Evolutionary conservation across 2,329 filamentous ascomycete genomes (phyloP), one percentile per base, ranked within the genome.

Genomic region (Botryotinia calthae): DNA sequence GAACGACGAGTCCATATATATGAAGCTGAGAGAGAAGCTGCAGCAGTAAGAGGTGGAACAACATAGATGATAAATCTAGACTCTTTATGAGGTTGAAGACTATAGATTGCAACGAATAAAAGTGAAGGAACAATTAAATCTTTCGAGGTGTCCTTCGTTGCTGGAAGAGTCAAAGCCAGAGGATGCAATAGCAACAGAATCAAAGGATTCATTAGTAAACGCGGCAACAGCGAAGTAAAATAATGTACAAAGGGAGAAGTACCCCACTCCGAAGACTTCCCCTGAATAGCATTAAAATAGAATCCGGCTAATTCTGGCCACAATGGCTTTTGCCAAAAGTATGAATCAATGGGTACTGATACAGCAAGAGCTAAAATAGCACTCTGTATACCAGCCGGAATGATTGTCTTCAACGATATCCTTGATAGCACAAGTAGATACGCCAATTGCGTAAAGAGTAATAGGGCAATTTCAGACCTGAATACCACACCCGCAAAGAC

Each of bases 301-400:
- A 99, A 98, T 2, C 90, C 94, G 77, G 88, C 89, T 74, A 97
- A 89, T 82, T 99, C 96, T 0, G 96, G 95, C 96, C 96, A 99
- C 44, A 97, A 83, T 1, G 87, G 87, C 74, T 87, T 88, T 79
- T 95, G 94, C 96, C 95, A 99, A 84, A 98, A 97, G 84, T 94
- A 95, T 1, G 93, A 95, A 85, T 99, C 96, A 48, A 97, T 82
- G 2, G 89, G 87, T 22, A 97, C 85, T 0, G 94, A 94, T 51
- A 91, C 83, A 20, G 84, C 76, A 1, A 98, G 86, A 1, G 93
- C 91, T 62, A 91, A 83, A n/a, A 86, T 54, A 25, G 90, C 87
- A 37, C 93, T 91, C 9, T 86, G 81, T 25, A 91, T 67, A 28
- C 94, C 93, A 28, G 92, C 87, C 25, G 87, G 84, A 59, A 96